Conservation (phyloP, 257 asterid species). For the Gardenia jasminoides region DNA sequence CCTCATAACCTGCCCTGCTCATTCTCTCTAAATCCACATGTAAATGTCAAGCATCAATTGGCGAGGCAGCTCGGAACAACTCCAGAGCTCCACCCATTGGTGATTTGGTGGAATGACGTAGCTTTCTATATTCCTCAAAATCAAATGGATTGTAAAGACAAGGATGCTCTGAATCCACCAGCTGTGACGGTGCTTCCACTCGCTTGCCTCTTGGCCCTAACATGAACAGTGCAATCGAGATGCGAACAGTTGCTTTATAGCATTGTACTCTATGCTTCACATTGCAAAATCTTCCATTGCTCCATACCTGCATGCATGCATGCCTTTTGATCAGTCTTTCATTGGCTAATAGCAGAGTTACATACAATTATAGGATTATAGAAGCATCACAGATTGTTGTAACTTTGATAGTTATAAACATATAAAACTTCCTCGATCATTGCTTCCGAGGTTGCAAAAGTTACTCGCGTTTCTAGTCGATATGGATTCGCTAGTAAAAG, state of each 20-base stretch:
- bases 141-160: constrained; percentile 42
- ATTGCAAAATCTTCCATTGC: constrained; percentile 62
- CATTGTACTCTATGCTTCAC: constrained; percentile 63
- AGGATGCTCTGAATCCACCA: constrained; percentile 44
- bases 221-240: constrained; percentile 49
- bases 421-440: too few relatives aligned
- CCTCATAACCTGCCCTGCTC: too few relatives aligned
- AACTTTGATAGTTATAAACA: too few relatives aligned
- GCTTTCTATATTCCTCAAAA: constrained; percentile 29
- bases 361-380: too few relatives aligned
- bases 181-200: constrained; percentile 38
- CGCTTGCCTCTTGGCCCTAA: constrained; percentile 40
- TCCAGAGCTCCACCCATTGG: constrained; percentile 41
- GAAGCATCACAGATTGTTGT: too few relatives aligned
- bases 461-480: too few relatives aligned
- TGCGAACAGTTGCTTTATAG: constrained; percentile 38
- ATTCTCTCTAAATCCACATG: too few relatives aligned
- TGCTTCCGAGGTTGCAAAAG: too few relatives aligned
- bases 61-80: constrained; percentile 10
- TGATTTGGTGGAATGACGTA: constrained; percentile 20
- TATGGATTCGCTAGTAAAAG: too few relatives aligned
- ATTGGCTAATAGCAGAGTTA: too few relatives aligned
- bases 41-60: neutral
- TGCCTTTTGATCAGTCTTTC: too few relatives aligned
- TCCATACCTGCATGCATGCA: constrained; percentile 45